Percentiles rank a stretch among this genome's conserved stretches.
Evolutionary conservation across 768 basidiomycete species (phyloP).

Genomic region (Pleurotus platypus): DNA sequence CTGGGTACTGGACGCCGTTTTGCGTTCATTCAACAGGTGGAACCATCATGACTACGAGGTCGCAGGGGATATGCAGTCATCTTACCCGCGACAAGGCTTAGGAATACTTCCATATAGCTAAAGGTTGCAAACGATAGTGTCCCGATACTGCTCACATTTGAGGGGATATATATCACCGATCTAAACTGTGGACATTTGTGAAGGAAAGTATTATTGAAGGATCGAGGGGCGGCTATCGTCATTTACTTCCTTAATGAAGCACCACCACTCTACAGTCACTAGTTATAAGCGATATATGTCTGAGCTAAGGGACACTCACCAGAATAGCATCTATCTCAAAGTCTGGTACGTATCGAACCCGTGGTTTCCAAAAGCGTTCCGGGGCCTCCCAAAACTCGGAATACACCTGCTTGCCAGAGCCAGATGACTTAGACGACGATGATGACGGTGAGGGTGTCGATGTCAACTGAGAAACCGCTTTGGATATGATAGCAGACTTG

Average conservation of each 20-base stretch:
- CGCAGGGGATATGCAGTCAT: no score
- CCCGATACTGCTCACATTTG: no score
- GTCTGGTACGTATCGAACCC: slow-evolving; percentile 44
- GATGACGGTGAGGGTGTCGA: slow-evolving; percentile 19
- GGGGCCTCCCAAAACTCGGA: slow-evolving; percentile 69
- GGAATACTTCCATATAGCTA: no score
- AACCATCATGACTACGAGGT: no score
- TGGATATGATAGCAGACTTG: slow-evolving; percentile 41
- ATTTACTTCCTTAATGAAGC: slow-evolving; percentile 39
- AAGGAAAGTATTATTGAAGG: no score
- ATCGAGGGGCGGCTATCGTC: no score
- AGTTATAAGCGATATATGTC: slow-evolving; percentile 4
- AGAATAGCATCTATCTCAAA: slow-evolving; percentile 64
- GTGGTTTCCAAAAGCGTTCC: slow-evolving; percentile 50
- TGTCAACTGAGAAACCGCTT: slow-evolving; percentile 23
- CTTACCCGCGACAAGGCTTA: no score
- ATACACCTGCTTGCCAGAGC: slow-evolving; percentile 21
- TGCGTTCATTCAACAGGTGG: no score
- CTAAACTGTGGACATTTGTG: no score
- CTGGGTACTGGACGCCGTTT: no score
- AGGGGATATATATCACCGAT: no score
- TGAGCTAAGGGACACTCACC: slow-evolving; percentile 33
- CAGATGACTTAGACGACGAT: slow-evolving; percentile 14
- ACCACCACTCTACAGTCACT: slow-evolving; percentile 55
- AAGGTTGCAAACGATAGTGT: no score